Base-by-base conservation (phyloP, 129 eudicot species). In the Mikania micrantha region DNA sequence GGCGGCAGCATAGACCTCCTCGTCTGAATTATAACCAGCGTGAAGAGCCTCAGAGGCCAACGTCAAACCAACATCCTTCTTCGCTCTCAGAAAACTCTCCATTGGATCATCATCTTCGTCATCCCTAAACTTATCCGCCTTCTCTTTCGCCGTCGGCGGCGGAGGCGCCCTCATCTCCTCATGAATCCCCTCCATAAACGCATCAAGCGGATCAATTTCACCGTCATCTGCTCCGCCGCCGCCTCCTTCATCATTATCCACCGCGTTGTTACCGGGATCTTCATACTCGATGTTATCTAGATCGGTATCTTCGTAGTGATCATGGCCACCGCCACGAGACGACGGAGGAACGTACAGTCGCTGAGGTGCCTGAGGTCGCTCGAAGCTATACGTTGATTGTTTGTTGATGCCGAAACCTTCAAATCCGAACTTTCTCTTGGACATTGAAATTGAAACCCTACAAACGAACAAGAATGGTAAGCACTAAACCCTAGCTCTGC, bases 1-100 rank as follows among this genome's bases (percentile, higher is more conserved):
- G 0, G 99, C 99, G 0, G 99, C 96, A 2, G 96, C 99, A 66
- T 93, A 93, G 35, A 93, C 99, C 93, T 93, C 96, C 81, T 93
- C 99, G 38, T 93, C 99, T 17, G 93, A 86, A 83, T 93, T 87
- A 74, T 93, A 88, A 49, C 99, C 99, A 1, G 99, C 96, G 47
- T 78, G 82, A 29, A 86, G 74, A 3, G 82, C 99, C 13, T 93
- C 99, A 11, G 90, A 78, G 5, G 99, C 99, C 74, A 93, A 53
- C 3, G 91, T 83, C 76, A 92, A 75, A 13, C 93, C 96, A 0
- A 86, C 68, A 62, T 93, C 99, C 88, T 86, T 93, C 86, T 93
- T 93, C 65, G 91, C 83, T 54, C 80, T 84, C 86, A 88, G 54
- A 75, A 64, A 93, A 59, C 95, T 93, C 81, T 86, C 96, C 95